Base-by-base conservation (phyloP, 495 filamentous ascomycete species). In the Penicillium robsamsonii region DNA sequence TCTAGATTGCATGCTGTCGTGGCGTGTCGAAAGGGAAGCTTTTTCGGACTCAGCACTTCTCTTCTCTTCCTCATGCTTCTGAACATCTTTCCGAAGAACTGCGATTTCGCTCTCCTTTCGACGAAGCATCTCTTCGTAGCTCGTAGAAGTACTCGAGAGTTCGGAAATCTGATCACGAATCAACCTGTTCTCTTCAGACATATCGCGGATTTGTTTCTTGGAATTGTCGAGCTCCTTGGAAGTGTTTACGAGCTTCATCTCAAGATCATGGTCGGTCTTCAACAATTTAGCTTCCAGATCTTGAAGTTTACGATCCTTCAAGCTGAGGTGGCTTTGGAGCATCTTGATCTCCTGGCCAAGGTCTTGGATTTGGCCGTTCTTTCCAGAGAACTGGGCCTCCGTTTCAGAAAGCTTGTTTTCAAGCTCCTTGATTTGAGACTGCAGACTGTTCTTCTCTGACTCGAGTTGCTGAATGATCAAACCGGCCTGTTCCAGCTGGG, bases 31-130 rank as follows among this genome's bases (percentile, higher is more conserved):
- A 7, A 97, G 79, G 7, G 75, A 76, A 48, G 73, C 77, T 62
- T 82, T 90, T 65, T 97, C 90, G 12, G 87, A 79, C 49, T 96
- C 91, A 40, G 93, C 82, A 29, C 75, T 75, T 43, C 81, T 85
- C n/a, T 85, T 86, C 50, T 96, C 91, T 46, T 85, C 81, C 59
- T 92, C 87, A 55, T 84, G 81, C 56, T 85, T 89, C 68, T 87
- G 90, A 35, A 87, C 81, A 65, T 98, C 94, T 1, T 87, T 83
- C 46, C 90, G 87, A 20, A 97, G 79, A 50, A 97, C 78, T 1
- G 87, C 81, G 38, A 97, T 78, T 64, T 98, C 94, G 70, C 93
- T 96, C 63, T 98, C 95, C 68, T 97, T 97, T 48, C 88, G 86
- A 22, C 91, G 77, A 17, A 98, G 85, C 49, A 97, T 81, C 64